phyloP scores from a whole-genome alignment of 2,329 filamentous ascomycete genomes.

The Stagonosporopsis chrysanthemi region DNA sequence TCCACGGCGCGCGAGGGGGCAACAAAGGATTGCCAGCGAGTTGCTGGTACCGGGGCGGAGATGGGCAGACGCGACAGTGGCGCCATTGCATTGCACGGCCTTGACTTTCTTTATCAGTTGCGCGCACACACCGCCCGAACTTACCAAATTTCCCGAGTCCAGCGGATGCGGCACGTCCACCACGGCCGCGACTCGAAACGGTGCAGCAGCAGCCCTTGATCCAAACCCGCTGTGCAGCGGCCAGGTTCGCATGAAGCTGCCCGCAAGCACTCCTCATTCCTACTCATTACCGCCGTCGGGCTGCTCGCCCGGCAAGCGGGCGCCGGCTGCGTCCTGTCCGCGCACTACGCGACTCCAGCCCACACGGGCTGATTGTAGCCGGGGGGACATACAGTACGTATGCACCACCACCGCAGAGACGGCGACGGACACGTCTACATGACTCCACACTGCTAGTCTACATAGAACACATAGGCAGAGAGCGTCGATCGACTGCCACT shows the following conservation, averaged over 20 bases:
- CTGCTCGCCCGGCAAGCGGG: constrained; percentile 17
- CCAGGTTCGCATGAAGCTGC: constrained; percentile 6
- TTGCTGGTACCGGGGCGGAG: constrained; percentile 19
- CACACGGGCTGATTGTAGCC: constrained; percentile 17
- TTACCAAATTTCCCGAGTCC: constrained; percentile 26
- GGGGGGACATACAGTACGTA: too few relatives aligned
- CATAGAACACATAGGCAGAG: too few relatives aligned
- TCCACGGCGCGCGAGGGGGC: not conserved
- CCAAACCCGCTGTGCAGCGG: constrained; percentile 4
- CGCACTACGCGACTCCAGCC: constrained; percentile 14
- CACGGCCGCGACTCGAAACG: constrained; percentile 39
- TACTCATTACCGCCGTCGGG: constrained; percentile 13
- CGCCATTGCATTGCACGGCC: constrained; percentile 16
- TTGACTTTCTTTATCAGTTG: constrained; percentile 29
- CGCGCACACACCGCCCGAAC: constrained; percentile 13
- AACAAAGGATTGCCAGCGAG: constrained; percentile 26
- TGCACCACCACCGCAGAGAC: too few relatives aligned
- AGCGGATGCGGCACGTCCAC: constrained; percentile 30
- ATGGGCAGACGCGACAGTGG: constrained; percentile 8
- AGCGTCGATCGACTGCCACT: too few relatives aligned
- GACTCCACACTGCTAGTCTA: constrained; percentile 7
- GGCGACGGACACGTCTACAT: constrained; percentile 5
- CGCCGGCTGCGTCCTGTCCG: constrained; percentile 15
- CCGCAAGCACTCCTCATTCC: constrained; percentile 19
- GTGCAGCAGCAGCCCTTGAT: constrained; percentile 25